Base-by-base conservation (phyloP, 495 filamentous ascomycete genomes). In the Neurospora sp. region DNA sequence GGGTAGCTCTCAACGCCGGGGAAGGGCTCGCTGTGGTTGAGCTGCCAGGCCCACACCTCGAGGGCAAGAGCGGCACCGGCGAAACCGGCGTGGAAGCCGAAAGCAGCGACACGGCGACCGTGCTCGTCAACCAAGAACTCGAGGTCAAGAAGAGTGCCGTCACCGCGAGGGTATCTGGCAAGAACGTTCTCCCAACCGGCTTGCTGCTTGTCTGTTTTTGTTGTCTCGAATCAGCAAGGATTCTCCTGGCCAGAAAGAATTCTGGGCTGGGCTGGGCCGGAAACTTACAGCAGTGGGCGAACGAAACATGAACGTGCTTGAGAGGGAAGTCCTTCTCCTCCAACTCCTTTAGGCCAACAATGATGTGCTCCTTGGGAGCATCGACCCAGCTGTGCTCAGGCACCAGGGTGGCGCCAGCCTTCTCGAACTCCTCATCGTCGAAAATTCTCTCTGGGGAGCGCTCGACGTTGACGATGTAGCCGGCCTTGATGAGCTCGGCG, bases 301-400 rank as follows among this genome's bases (percentile, higher is more conserved):
- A 97, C 74, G 94, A 91, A 74, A 99, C 88, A 81, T 95, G 92
- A 16, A 89, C 88, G 77, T 98, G 93, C 83, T 91, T 90, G 69
- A 98, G 89, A 42, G 94, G 94, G 78, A 94, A 94, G 40, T 90
- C 89, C 76, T 97, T 91, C 78, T 96, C 94, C 8, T 92, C 93
- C 18, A 98, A 86, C 84, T 98, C 96, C 87, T 99, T 99, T 69
- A 99, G 86, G 44, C 96, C 95, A 73, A 98, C 86, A 76, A 97
- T 93, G 77, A 94, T 93, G 77, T 94, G 89, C 72, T 93, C 89
- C 74, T 86, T 84, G 31, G 96, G 93, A 0, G 90, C 92, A 71
- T 87, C 82, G 20, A 80, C 85, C 95, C 96, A 98, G 68, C 89
- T 93, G 39, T 92, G 90, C 77, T 93, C 91, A 18, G 90, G 89